Evolutionary conservation across 345 rosid genomes (phyloP), one percentile per base, ranked within the genome.

Genomic region (Hypericum perforatum): DNA sequence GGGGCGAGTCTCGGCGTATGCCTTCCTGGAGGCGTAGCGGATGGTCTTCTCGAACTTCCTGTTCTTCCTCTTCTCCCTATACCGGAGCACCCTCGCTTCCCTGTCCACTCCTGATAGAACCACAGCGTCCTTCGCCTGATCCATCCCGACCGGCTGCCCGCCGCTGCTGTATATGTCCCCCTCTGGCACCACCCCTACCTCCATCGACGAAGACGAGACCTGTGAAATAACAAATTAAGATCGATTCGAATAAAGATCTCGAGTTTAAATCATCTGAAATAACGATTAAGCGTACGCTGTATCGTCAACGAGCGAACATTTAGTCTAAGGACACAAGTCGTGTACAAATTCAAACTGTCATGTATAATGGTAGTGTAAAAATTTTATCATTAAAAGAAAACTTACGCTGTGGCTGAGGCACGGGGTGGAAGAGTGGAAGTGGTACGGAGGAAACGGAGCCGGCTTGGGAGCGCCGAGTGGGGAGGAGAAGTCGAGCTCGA

Each of bases 11-110:
- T 92, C 98, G 41, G 96, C 98, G 45, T 92, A 88, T 5, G 98
- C 96, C 72, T 92, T 88, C 68, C 98, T 80, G 9, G 96, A 92
- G 39, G 98, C 98, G 70, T 92, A 88, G 77, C 98, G 73, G 56
- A 88, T 92, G 10, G 98, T 92, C 75, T 92, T 92, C 71, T 81
- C 91, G 14, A 92, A 92, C 63, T 81, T 92, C 56, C 98, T 73
- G 0, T 70, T 70, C 77, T 92, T 92, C 85, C 80, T 92, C 67
- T 92, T 90, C 75, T 90, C 97, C 69, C 84, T 90, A 81, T 90
- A 90, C 58, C 97, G 80, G 11, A 84, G 51, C 29, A 92, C 98
- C 53, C 89, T 85, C 38, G 98, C 96, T 55, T 83, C 95, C 74
- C 96, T 80, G 56, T 88, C 98, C 81, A 72, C 46, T 16, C 90